Evolutionary conservation across 129 eudicot genomes (phyloP), one percentile per base, ranked within the genome.

Genomic region (Saussurea involucrata): DNA sequence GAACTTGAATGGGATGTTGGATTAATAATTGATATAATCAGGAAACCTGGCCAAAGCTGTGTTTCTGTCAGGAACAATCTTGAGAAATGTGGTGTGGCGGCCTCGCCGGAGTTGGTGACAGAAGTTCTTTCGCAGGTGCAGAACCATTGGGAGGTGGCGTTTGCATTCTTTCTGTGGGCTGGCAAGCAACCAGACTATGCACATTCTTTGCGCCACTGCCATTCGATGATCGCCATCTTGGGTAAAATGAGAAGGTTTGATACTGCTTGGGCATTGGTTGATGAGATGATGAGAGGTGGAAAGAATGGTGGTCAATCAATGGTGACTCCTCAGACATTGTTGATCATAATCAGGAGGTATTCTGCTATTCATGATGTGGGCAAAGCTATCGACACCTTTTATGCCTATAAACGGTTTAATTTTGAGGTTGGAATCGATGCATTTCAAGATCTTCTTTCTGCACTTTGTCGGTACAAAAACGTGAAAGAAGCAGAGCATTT

Each of bases 401-500:
- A 91, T 61, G 91, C 88, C 6, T 81, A 78, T 75, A 81, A 83
- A 63, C 81, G 82, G 57, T 94, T 91, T 79, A 44, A 79, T 34
- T 81, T 94, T n/a, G 86, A 79, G 24, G 57, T 79, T 15, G 86
- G 88, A 20, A 34, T 87, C 68, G 78, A 81, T 69, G 97, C 86
- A 8, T 94, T 94, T 75, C 97, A 91, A 6, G 83, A 84, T 64
- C 87, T 94, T 68, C 82, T 94, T 4, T 85, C 97, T 31, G 97
- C 98, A 2, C 91, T 94, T 28, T 89, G 96, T 27, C 84, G 97
- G 33, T 94, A 89, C 74, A 94, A 94, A 76, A 94, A 94, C 65
- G 96, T 94, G 15, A 90, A 86, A 67, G 93, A 89, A 78, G 98
- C 98, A 2, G 98, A 94, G 83, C 78, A 79, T 75, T 82, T 94